Conservation (phyloP, 768 basidiomycete genomes). For the Termitomyces eurrhizus region DNA sequence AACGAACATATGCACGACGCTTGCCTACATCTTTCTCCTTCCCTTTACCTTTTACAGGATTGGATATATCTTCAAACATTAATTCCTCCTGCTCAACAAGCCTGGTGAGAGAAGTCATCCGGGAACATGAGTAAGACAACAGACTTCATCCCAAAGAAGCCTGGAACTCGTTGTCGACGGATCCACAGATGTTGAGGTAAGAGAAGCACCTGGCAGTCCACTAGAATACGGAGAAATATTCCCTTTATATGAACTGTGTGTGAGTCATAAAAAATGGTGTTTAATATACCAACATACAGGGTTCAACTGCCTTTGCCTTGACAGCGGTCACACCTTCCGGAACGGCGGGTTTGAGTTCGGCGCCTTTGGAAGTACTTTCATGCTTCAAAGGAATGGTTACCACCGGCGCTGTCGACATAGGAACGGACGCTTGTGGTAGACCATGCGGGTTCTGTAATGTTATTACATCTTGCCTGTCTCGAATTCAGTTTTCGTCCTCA, state of each 20-base stretch:
- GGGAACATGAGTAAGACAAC: slow-evolving; percentile 11
- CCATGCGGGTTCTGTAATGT: slow-evolving; percentile 92
- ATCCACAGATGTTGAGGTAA: slow-evolving; percentile 91
- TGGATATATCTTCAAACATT: slow-evolving; percentile 94
- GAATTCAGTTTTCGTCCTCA: slow-evolving; percentile 7
- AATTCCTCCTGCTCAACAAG: slow-evolving; percentile 70
- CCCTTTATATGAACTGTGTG: slow-evolving; percentile 43
- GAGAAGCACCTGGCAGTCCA: slow-evolving; percentile 85
- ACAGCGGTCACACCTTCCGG: slow-evolving; percentile 32
- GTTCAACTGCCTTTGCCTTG: slow-evolving; percentile 53
- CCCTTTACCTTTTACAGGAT: slow-evolving; percentile 75
- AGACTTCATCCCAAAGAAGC: slow-evolving; percentile 91
- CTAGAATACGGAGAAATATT: slow-evolving; percentile 90
- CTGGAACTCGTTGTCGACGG: slow-evolving; percentile 66
- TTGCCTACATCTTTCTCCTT: slow-evolving; percentile 94
- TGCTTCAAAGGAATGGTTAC: slow-evolving; percentile 24
- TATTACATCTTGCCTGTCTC: slow-evolving; percentile 76
- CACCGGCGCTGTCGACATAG: slow-evolving; percentile 22
- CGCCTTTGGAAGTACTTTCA: slow-evolving; percentile 25
- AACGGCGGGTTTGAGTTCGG: slow-evolving; percentile 30
- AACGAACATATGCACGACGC: slow-evolving; percentile 91
- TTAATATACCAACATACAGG: slow-evolving; percentile 48
- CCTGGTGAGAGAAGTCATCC: background rate
- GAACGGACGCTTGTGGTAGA: slow-evolving; percentile 53
- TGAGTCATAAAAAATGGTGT: background rate